Base-by-base conservation (phyloP, 139 green algal species). In the Volvox africanus region DNA sequence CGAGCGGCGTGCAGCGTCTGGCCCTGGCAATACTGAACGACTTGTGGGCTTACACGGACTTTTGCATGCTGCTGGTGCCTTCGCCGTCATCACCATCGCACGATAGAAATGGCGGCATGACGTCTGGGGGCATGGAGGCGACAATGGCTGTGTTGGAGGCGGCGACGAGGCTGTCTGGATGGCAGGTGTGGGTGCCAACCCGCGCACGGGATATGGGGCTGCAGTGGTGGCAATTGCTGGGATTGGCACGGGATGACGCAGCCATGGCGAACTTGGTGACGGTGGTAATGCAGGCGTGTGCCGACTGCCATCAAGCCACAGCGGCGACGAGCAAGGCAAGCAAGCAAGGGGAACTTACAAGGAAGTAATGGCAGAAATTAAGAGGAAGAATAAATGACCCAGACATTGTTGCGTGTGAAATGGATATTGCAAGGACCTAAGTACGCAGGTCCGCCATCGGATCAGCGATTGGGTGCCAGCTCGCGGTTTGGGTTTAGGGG, bases 181-280 rank as follows among this genome's bases (percentile, higher is more conserved):
- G 55, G 36, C 36, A 30, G 67, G 67, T 89, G 26, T 18, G 68
- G 16, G 36, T 89, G 84, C 84, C 84, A 18, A 65, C 14, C 17
- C 84, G n/a, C 2, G 84, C 84, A 37, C 21, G 26, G 26, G 68
- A 89, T 3, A 69, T 37, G 68, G 84, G 68, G 67, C 36, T 89
- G 84, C 19, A 19, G 16, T 89, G 84, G 84, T 89, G 84, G 84
- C 84, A 89, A 44, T 69, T 89, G 84, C 26, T 89, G 67, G 84
- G 84, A 28, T 28, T 69, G 68, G 84, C 68, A 18, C 26, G 36
- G 26, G 84, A 89, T 3, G 84, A 55, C 37, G 36, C 12, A 37
- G 68, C 17, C 21, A 80, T 89, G 84, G 84, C 0, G 67, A 28
- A 3, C 26, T 37, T 80, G 84, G 65, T 89, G 67, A n/a, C 6